Conservation (phyloP, 768 basidiomycete species). For the Suillus spraguei region DNA sequence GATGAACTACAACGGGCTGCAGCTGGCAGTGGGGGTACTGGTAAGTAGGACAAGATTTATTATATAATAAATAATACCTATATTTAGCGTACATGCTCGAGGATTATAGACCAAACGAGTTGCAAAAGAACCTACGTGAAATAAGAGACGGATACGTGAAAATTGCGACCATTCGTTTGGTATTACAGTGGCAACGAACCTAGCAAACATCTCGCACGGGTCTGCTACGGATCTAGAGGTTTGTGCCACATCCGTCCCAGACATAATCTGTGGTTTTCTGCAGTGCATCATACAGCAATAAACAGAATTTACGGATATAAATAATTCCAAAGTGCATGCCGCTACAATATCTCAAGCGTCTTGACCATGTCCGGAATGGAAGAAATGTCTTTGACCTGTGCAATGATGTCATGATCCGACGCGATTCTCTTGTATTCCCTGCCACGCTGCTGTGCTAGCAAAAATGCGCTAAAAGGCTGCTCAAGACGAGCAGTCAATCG, state of each 20-base stretch:
- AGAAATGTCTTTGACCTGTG: no score
- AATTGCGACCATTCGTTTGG: neutral
- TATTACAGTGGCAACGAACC: neutral
- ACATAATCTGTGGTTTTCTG: neutral
- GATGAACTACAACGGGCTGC: neutral
- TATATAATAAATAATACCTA: no score
- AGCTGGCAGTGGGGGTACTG: slow-evolving; percentile 1
- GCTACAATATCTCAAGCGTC: no score
- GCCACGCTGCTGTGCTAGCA: no score
- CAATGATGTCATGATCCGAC: no score
- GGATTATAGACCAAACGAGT: neutral
- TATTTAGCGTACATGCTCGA: neutral
- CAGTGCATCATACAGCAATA: no score
- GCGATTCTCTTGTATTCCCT: no score
- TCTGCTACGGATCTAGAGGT: neutral
- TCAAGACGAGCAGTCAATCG: no score
- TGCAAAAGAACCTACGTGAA: neutral
- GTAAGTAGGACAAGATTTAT: neutral
- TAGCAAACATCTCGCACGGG: neutral
- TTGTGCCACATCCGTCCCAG: neutral
- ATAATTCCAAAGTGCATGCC: no score
- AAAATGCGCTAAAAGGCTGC: no score
- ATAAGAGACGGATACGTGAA: neutral
- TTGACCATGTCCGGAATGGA: no score
- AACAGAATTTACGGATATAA: no score